phyloP scores from a whole-genome alignment of 1,284 basidiomycete genomes.

The Papiliotrema flavescens region DNA sequence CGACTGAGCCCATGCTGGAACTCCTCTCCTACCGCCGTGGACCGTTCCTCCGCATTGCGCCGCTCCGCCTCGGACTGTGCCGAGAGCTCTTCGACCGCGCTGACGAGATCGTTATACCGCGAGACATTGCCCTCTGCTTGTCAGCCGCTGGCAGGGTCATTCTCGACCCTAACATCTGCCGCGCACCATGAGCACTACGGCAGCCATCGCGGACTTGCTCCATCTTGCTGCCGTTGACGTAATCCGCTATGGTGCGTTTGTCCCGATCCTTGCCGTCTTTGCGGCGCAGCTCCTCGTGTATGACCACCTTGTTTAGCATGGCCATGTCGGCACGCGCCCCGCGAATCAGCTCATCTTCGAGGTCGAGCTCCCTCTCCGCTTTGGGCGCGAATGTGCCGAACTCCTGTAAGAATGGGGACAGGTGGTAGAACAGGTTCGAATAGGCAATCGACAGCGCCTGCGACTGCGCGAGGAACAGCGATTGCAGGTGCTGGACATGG shows the following conservation, averaged over 20 bases:
- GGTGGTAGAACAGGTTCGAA: constrained; percentile 38
- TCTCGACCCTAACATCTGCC: not conserved
- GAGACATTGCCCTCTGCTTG: constrained; percentile 28
- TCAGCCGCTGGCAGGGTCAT: not conserved
- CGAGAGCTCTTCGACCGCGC: constrained; percentile 55
- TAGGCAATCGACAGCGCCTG: constrained; percentile 41
- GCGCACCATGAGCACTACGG: constrained; percentile 33
- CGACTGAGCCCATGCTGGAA: constrained; percentile 32
- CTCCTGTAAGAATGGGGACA: constrained; percentile 35
- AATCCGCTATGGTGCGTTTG: constrained; percentile 43
- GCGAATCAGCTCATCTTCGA: constrained; percentile 32
- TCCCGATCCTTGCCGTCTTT: constrained; percentile 22
- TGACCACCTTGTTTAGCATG: constrained; percentile 34
- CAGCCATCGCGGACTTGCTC: constrained; percentile 44
- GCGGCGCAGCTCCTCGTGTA: constrained; percentile 36
- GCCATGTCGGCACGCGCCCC: constrained; percentile 37
- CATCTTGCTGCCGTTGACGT: constrained; percentile 43
- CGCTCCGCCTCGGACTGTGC: constrained; percentile 67
- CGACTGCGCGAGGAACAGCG: constrained; percentile 39
- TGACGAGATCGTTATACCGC: constrained; percentile 30
- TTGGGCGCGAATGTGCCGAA: constrained; percentile 30
- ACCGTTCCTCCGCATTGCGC: constrained; percentile 60
- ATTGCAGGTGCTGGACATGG: constrained; percentile 40
- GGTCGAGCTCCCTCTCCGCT: constrained; percentile 30
- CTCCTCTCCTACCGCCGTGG: constrained; percentile 53